Percentiles rank a stretch among this genome's conserved stretches.
Evolutionary conservation across 306 rosid species (phyloP).

Genomic region (Dryas alaskensis): DNA sequence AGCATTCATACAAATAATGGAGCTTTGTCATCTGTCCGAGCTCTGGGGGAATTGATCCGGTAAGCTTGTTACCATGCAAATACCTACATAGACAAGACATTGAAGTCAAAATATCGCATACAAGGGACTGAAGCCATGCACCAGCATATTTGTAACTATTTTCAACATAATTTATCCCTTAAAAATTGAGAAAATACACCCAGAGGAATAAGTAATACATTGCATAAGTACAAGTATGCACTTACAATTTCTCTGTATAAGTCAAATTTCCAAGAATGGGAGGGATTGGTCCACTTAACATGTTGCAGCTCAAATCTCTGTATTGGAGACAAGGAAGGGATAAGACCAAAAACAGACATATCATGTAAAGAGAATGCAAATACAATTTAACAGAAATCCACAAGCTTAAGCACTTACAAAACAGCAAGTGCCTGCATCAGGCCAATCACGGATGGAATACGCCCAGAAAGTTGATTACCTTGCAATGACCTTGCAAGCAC

Average conservation of each 20-base stretch:
- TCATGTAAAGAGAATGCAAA: neutral
- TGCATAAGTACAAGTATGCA: neutral
- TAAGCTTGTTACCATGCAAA: slow-evolving; percentile 90
- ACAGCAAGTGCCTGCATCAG: slow-evolving; percentile 99
- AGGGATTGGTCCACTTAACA: slow-evolving; percentile 78
- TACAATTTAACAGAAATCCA: neutral
- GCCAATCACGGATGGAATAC: slow-evolving; percentile 83
- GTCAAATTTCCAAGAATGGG: slow-evolving; percentile 86
- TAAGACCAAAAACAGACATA: slow-evolving; percentile 6
- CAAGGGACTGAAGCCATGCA: neutral
- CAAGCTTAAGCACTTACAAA: slow-evolving; percentile 54
- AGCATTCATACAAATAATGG: slow-evolving; percentile 71
- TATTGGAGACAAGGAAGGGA: slow-evolving; percentile 6
- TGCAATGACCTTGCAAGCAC: slow-evolving; percentile 70
- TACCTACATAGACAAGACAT: slow-evolving; percentile 51
- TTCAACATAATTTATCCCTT: neutral
- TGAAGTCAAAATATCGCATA: slow-evolving; percentile 9
- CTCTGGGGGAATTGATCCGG: slow-evolving; percentile 80
- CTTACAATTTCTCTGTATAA: slow-evolving; percentile 91
- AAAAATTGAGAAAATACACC: too few relatives aligned
- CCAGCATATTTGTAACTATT: neutral
- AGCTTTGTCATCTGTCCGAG: slow-evolving; percentile 97
- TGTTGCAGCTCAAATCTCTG: slow-evolving; percentile 91
- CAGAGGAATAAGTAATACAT: too few relatives aligned
- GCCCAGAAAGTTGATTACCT: slow-evolving; percentile 83